Conservation (phyloP, 2,329 filamentous ascomycete genomes). For the Pseudogymnoascus destructans region DNA sequence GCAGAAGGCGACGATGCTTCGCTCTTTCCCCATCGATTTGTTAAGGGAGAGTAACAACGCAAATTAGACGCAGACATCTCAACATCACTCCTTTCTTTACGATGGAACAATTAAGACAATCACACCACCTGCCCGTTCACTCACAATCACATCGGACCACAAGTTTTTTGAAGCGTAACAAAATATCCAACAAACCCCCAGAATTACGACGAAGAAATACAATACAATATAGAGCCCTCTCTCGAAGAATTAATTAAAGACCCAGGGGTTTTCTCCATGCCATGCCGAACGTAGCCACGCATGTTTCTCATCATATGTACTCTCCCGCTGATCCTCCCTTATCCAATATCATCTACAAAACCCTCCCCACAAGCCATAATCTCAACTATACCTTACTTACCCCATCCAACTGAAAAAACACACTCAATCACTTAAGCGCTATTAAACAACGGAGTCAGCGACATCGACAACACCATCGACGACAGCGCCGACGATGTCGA, state of each 20-base stretch:
- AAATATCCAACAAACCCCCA: not conserved
- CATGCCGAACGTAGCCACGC: not conserved
- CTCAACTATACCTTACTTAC: not conserved
- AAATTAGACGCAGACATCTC: too few relatives aligned
- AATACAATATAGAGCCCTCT: not conserved
- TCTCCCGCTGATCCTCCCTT: not conserved
- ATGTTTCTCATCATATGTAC: not conserved
- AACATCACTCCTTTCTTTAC: too few relatives aligned
- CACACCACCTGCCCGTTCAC: not conserved
- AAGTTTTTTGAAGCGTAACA: not conserved
- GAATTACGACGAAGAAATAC: not conserved
- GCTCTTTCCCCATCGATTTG: too few relatives aligned
- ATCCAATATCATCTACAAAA: not conserved
- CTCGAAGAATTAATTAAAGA: not conserved
- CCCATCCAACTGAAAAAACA: not conserved
- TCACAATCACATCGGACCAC: not conserved
- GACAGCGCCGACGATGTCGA: conserved; percentile 8
- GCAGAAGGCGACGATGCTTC: too few relatives aligned
- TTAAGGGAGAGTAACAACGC: too few relatives aligned
- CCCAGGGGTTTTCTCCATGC: not conserved
- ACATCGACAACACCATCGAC: not conserved
- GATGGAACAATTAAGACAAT: not conserved
- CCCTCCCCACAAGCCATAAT: not conserved
- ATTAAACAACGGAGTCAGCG: not conserved
- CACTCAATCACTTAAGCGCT: not conserved